These are phyloP conservation scores for Globisporangium lucens DNA, from an alignment of 352 stramenopile species.

Conservation along the genomic window DNA sequence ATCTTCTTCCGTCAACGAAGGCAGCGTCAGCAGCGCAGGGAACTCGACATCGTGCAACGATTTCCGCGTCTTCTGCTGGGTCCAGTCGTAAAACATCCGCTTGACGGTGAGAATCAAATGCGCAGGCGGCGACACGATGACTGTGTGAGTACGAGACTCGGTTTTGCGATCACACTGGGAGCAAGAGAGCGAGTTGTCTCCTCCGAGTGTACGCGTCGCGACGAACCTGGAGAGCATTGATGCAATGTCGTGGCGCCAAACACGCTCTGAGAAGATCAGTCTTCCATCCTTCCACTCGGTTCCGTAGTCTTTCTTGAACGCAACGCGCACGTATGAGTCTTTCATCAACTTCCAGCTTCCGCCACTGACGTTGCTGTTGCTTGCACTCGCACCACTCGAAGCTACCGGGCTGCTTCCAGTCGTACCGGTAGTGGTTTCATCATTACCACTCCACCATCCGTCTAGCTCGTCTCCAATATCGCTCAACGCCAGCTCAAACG, in stretches of 20 bases:
- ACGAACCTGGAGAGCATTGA: conserved; percentile 84
- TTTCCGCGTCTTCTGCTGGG: conserved; percentile 84
- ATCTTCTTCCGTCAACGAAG: conserved; percentile 52
- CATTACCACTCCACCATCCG: conserved; percentile 72
- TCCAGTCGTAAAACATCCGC: conserved; percentile 90
- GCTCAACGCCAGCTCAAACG: conserved; percentile 64
- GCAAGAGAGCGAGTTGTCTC: conserved; percentile 78
- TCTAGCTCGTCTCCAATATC: conserved; percentile 51
- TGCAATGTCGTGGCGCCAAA: conserved; percentile 78
- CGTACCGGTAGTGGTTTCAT: conserved; percentile 26
- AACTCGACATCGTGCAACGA: conserved; percentile 84
- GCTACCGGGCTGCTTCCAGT: conserved; percentile 2
- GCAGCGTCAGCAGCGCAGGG: conserved; percentile 61
- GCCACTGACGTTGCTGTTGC: background rate
- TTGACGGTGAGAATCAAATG: conserved; percentile 88
- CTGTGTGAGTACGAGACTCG: conserved; percentile 77
- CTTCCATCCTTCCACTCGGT: conserved; percentile 81
- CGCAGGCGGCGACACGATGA: conserved; percentile 71
- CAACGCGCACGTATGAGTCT: conserved; percentile 82
- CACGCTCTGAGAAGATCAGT: conserved; percentile 78
- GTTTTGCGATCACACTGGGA: conserved; percentile 71
- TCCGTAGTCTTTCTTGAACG: conserved; percentile 89
- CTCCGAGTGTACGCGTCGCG: conserved; percentile 71
- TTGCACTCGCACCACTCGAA: background rate
- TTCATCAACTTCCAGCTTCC: conserved; percentile 77